phyloP scores from a whole-genome alignment of 257 asterid genomes.

The Hygrophila difformis region DNA sequence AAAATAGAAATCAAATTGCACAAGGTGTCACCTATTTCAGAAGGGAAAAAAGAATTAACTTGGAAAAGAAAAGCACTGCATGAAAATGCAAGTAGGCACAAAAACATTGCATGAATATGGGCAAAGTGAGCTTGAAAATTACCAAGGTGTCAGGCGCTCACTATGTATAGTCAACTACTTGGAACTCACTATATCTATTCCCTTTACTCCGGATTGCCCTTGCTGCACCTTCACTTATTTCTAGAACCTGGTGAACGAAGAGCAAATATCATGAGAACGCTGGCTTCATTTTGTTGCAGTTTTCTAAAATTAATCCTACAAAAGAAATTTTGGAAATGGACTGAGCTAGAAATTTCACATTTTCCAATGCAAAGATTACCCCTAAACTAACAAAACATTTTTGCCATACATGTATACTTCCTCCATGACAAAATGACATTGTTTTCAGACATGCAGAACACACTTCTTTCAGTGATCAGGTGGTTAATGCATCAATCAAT shows the following conservation, averaged over 20 bases:
- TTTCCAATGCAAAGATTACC: no score
- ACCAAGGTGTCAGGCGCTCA: constrained; percentile 9
- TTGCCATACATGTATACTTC: no score
- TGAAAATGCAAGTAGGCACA: neutral
- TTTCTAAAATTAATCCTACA: neutral
- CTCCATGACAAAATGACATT: no score
- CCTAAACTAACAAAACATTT: no score
- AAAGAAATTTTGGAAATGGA: neutral
- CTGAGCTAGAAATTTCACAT: no score
- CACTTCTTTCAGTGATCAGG: no score
- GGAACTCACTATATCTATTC: constrained; percentile 47
- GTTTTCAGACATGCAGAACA: no score
- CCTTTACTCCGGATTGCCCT: constrained; percentile 60
- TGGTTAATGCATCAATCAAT: no score
- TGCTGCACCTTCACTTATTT: constrained; percentile 64
- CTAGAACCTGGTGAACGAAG: constrained; percentile 52
- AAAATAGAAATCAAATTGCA: neutral
- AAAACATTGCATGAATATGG: neutral
- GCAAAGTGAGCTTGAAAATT: neutral
- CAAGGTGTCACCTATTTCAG: neutral
- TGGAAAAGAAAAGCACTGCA: constrained; percentile 10
- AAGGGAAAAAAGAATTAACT: constrained; percentile 1
- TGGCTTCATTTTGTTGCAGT: neutral
- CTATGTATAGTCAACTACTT: constrained; percentile 52
- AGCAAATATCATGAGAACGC: constrained; percentile 4